A percentile compares a stretch with the other conserved stretches of the same genome.
Conservation (phyloP, 495 filamentous ascomycete species). For the Cercophora scortea region DNA sequence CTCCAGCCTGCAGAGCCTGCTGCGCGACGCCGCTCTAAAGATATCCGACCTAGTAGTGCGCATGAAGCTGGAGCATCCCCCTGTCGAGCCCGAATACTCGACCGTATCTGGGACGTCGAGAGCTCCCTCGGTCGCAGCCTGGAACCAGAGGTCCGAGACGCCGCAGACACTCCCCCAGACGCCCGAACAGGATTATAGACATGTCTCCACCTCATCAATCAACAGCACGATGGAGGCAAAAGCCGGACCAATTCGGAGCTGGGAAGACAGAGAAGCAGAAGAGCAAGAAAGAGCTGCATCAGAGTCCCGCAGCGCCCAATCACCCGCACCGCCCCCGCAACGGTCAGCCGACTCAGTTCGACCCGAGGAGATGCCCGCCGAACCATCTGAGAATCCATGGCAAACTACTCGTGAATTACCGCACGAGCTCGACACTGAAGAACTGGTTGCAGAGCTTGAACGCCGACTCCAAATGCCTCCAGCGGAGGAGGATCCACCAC, state of each 20-base stretch:
- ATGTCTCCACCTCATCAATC: too few relatives aligned
- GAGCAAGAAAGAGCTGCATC: not conserved
- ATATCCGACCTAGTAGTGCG: constrained; percentile 30
- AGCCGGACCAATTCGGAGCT: constrained; percentile 20
- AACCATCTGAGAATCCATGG: constrained; percentile 14
- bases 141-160: constrained; percentile 3
- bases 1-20: constrained; percentile 26
- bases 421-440: not conserved
- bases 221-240: constrained; percentile 15
- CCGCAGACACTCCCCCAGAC: not conserved
- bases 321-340: constrained; percentile 1
- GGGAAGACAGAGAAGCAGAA: constrained; percentile 4
- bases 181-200: too few relatives aligned
- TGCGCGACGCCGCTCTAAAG: constrained; percentile 27
- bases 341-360: too few relatives aligned
- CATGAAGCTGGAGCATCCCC: constrained; percentile 30
- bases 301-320: constrained; percentile 6
- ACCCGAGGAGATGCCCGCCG: constrained; percentile 15
- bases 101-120: constrained; percentile 9
- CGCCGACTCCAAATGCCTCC: not conserved
- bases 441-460: not conserved
- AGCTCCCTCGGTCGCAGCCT: not conserved
- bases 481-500: not conserved
- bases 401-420: not conserved
- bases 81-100: constrained; percentile 6